Evolutionary conservation across 345 rosid species (phyloP), one percentile per base, ranked within the genome.

Genomic region (Eucalyptus leucophloia): DNA sequence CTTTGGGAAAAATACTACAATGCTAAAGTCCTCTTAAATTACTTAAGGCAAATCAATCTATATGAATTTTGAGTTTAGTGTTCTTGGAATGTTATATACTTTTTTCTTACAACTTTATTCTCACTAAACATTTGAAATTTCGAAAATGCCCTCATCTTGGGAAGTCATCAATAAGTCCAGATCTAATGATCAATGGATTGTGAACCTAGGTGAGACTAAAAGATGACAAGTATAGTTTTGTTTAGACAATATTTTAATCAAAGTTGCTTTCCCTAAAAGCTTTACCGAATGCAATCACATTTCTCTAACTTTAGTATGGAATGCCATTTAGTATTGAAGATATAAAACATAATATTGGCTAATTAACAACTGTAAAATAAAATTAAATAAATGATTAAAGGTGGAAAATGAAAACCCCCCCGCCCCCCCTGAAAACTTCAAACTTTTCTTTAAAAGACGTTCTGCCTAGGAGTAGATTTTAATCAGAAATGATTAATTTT

Each of bases 121-220:
- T 23, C 28, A 23, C 30, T 56, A 56, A 23, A 56, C 14, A 2
- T 56, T 56, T 0, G 7, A 56, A 56, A 23, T 24, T 56, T 56
- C 3, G 7, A 24, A 24, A 56, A 9, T 9, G 13, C 6, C 7
- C 2, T 23, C 30, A 4, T 9, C 13, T 4, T 5, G 13, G 0
- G 12, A 56, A 9, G 14, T 56, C 0, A 0, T 24, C 0, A 0
- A 3, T 56, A 24, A 56, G 7, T 4, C 3, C 0, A 4, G 1
- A 56, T 56, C 3, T 0, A 26, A 0, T 0, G 1, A 56, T 9
- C 0, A 24, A 0, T 56, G 7, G 2, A 11, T 11, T 1, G 6
- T 56, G 13, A 56, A 56, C 3, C 1, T 0, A 10, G 0, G 6
- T 26, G 13, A 56, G 1, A 23, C 1, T 5, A 14, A 1, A 4